phyloP scores from a whole-genome alignment of 768 basidiomycete species.

The Phallus indusiatus region DNA sequence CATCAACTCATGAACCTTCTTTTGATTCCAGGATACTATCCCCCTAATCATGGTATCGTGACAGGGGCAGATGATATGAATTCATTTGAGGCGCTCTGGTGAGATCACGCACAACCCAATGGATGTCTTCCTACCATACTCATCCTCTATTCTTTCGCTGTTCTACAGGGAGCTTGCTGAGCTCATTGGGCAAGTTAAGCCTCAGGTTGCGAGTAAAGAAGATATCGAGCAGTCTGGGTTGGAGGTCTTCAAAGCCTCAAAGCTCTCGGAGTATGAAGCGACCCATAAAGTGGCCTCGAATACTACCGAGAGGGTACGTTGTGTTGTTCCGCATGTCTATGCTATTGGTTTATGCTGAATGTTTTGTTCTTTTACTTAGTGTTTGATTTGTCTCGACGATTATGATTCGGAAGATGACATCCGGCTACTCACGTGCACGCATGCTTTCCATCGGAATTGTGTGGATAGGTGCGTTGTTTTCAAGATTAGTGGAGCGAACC shows the following conservation, averaged over 20 bases:
- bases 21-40: constrained; percentile 75
- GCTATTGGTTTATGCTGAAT: background rate
- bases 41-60: constrained; percentile 80
- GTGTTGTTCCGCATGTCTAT: background rate
- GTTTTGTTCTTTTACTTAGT: constrained; percentile 35
- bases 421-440: constrained; percentile 72
- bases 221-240: constrained; percentile 83
- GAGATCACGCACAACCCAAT: constrained; percentile 19
- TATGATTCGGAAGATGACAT: constrained; percentile 72
- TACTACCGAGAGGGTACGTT: constrained; percentile 67
- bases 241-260: constrained; percentile 53
- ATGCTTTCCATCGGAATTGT: constrained; percentile 84
- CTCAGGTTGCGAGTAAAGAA: constrained; percentile 70
- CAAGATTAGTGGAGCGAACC: background rate
- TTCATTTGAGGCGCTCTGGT: constrained; percentile 74
- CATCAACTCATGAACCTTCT: background rate
- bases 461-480: constrained; percentile 42
- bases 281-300: constrained; percentile 62
- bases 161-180: constrained; percentile 66
- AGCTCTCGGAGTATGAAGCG: constrained; percentile 40
- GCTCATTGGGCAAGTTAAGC: constrained; percentile 71
- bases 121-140: constrained; percentile 11
- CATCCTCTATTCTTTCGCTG: background rate
- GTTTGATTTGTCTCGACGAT: constrained; percentile 81
- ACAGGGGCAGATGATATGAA: constrained; percentile 67